phyloP scores from a whole-genome alignment of 345 rosid species.

The Eucalyptus rudis region DNA sequence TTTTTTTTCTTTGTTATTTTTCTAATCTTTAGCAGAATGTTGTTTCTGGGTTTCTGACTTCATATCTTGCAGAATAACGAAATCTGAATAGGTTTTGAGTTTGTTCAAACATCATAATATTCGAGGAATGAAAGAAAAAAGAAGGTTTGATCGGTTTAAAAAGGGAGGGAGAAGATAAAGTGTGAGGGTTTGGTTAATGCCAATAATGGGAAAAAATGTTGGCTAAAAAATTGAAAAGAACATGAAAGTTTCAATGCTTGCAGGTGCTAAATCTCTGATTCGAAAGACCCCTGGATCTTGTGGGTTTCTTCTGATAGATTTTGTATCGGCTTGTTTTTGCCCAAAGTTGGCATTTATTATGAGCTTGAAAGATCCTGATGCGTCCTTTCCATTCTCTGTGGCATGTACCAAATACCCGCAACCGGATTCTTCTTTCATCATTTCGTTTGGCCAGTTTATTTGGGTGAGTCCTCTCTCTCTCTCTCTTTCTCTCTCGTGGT shows the following conservation, averaged over 20 bases:
- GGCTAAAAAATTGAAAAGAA: background rate
- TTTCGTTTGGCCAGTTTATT: conserved; percentile 2
- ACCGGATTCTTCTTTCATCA: background rate
- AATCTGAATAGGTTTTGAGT: background rate
- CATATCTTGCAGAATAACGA: background rate
- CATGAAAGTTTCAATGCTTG: background rate
- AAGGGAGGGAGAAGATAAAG: background rate
- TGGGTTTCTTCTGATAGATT: background rate
- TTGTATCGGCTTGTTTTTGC: background rate
- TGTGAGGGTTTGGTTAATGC: background rate
- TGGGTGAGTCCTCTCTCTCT: background rate
- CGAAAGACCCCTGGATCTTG: background rate
- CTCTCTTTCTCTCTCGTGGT: background rate
- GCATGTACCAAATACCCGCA: background rate
- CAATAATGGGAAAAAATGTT: background rate
- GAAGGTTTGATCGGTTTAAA: background rate
- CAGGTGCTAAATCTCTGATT: background rate
- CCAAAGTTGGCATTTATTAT: background rate
- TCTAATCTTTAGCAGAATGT: background rate
- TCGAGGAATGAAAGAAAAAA: background rate
- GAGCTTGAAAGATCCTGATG: background rate
- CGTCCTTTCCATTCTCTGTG: background rate
- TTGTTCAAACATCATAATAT: background rate
- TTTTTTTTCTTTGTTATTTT: background rate
- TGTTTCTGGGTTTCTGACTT: background rate